phyloP scores from a whole-genome alignment of 441 rosid species.

The Codiaeum variegatum region DNA sequence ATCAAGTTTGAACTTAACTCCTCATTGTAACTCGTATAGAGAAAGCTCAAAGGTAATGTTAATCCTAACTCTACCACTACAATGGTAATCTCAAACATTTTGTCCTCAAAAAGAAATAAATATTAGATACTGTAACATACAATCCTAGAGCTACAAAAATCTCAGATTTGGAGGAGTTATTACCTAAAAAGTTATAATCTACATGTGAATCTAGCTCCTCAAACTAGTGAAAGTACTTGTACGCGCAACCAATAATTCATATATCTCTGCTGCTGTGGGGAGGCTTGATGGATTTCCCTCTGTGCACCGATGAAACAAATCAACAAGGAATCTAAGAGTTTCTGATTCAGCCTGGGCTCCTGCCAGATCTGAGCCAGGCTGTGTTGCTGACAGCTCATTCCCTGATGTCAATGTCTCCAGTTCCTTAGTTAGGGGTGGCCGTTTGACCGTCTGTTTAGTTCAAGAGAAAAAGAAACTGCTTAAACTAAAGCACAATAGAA shows the following conservation, averaged over 20 bases:
- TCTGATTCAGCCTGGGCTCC: constrained; percentile 42
- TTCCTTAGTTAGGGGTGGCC: constrained; percentile 59
- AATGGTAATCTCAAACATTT: constrained; percentile 20
- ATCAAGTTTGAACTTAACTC: constrained; percentile 1
- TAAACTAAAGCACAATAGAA: not conserved
- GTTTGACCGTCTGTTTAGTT: constrained; percentile 55
- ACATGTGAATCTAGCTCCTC: constrained; percentile 22
- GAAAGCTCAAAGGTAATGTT: not conserved
- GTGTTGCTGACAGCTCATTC: constrained; percentile 30
- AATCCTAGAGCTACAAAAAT: constrained; percentile 39
- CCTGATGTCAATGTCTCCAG: constrained; percentile 43
- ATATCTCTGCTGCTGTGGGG: constrained; percentile 55
- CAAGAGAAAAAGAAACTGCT: not conserved
- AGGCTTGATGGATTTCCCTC: constrained; percentile 65
- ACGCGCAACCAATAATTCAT: constrained; percentile 41
- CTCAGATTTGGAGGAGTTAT: constrained; percentile 14
- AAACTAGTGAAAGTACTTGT: constrained; percentile 23
- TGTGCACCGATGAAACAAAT: constrained; percentile 62
- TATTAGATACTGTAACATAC: not conserved
- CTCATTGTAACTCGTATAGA: not conserved
- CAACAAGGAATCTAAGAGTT: constrained; percentile 57
- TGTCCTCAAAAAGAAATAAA: constrained; percentile 18
- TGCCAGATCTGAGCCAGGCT: constrained; percentile 29
- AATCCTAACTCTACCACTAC: constrained; percentile 16
- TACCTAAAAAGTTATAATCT: constrained; percentile 14